Evolutionary conservation across 306 rosid species (phyloP), one percentile per base, ranked within the genome.

Genomic region (Oemleria cerasiformis): DNA sequence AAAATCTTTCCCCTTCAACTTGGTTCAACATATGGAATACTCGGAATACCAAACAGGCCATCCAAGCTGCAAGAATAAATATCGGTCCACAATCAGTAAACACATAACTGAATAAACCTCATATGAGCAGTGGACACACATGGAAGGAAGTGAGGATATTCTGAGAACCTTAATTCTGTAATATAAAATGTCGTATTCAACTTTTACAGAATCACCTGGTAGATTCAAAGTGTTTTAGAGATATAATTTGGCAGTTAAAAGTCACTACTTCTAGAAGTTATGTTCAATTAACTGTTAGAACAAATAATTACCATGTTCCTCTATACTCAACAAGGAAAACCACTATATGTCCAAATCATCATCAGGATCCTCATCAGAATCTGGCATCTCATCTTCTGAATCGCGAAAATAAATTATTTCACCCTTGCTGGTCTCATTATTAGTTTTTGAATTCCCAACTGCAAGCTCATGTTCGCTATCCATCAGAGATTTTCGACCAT

Each of bases 321-420:
- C 34, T 8, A 38, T 15, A 51, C 25, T 0, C 15, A 51, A 66
- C 13, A 12, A 19, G 63, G 14, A 57, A 38, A 73, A 49, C 13
- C 48, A 44, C 84, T 71, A 93, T 73, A 93, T 93, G 75, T 93
- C 98, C 77, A 91, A 81, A 84, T 93, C 98, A 86, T 93, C 97
- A 73, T 91, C 97, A 34, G 97, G 98, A 76, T 93, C 98, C 84
- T 93, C 98, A 75, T 91, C 98, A 61, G 98, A 93, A 80, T 93
- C 98, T 54, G 97, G 98, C 90, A 85, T 93, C 87, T 93, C 97
- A 72, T 87, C 98, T 50, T 93, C 98, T 12, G 98, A 93, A 79
- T 93, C 98, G 3, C 96, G 94, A 23, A 80, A 87, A 79, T 91
- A 93, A 80, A 88, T 78, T 66, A 93, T 93, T 90, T 93, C 98